Evolutionary conservation across 192 early-diverging fungal species (phyloP), one percentile per base, ranked within the genome.

Genomic region (Oehlia diaphana): DNA sequence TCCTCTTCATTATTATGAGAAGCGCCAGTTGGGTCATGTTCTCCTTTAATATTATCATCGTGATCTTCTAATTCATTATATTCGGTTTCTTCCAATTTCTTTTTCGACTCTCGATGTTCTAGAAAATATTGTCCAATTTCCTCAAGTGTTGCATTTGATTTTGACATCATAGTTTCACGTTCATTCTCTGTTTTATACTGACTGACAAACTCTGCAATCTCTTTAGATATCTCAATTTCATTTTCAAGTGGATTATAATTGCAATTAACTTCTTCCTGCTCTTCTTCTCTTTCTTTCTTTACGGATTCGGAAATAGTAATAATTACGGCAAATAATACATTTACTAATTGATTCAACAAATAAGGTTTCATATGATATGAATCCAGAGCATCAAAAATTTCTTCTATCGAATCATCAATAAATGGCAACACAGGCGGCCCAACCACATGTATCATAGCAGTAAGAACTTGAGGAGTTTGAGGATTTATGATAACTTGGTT

Each of bases 311-410:
- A 19, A 21, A 83, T 66, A 4, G 66, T 72, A 28, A 72, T n/a
- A 50, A 69, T 63, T 7, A 76, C 23, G 2, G 42, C 9, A 33
- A 75, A 77, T 37, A 86, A 79, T 28, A 83, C 83, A 33, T 80
- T 77, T 37, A 77, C 81, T 47, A 86, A 80, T 67, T 81, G 80
- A n/a, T 67, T 81, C 44, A 84, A 85, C 21, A 89, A 49, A 3
- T 85, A 72, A 42, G 85, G 80, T n/a, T 89, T 81, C 78, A 85
- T 74, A 80, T 85, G 83, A 82, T 86, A 87, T 13, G 81, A 68
- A 75, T 89, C 88, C 63, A 91, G 68, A 35, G 86, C 90, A 66
- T 88, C 88, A 74, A 88, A 90, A 28, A 89, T 87, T 44, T 91
- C 90, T 19, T 84, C 82, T 3, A 91, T 81, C 9, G 87, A 84